Percentiles rank a stretch among this genome's conserved stretches.
phyloP scores from a whole-genome alignment of 352 stramenopile species.

The Hyaloperonospora arabidopsidis region DNA sequence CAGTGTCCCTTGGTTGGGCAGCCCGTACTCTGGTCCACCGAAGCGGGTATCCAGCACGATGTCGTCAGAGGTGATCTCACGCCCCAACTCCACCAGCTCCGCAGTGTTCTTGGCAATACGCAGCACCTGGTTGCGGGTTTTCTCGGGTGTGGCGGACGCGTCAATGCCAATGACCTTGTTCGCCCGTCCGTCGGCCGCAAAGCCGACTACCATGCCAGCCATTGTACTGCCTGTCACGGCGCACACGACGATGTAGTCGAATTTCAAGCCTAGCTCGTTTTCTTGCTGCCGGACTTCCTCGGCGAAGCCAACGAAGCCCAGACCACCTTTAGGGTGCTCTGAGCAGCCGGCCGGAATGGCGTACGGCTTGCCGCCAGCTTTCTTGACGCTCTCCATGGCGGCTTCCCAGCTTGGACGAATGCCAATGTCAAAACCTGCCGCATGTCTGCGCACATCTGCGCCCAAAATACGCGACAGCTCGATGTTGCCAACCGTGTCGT shows the following conservation, averaged over 20 bases:
- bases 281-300: slow-evolving; percentile 30
- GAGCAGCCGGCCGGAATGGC: slow-evolving; percentile 30
- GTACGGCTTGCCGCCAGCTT: slow-evolving; percentile 30
- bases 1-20: slow-evolving; percentile 29
- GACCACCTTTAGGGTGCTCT: slow-evolving; percentile 27
- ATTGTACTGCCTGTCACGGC: slow-evolving; percentile 34
- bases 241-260: slow-evolving; percentile 33
- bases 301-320: slow-evolving; percentile 31
- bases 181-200: slow-evolving; percentile 25
- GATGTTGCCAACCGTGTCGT: slow-evolving; percentile 33
- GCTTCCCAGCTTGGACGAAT: slow-evolving; percentile 31
- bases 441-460: slow-evolving; percentile 24
- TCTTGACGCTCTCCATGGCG: slow-evolving; percentile 31
- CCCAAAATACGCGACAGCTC: slow-evolving; percentile 29
- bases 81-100: slow-evolving; percentile 25
- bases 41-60: slow-evolving; percentile 30
- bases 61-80: slow-evolving; percentile 26
- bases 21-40: slow-evolving; percentile 27
- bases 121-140: slow-evolving; percentile 31
- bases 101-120: slow-evolving; percentile 30
- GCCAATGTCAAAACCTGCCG: slow-evolving; percentile 29
- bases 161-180: slow-evolving; percentile 38
- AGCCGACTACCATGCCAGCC: slow-evolving; percentile 33
- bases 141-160: slow-evolving; percentile 26
- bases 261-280: slow-evolving; percentile 31